Evolutionary conservation across 306 rosid species (phyloP), one percentile per base, ranked within the genome.

Genomic region (Rosa rugosa): DNA sequence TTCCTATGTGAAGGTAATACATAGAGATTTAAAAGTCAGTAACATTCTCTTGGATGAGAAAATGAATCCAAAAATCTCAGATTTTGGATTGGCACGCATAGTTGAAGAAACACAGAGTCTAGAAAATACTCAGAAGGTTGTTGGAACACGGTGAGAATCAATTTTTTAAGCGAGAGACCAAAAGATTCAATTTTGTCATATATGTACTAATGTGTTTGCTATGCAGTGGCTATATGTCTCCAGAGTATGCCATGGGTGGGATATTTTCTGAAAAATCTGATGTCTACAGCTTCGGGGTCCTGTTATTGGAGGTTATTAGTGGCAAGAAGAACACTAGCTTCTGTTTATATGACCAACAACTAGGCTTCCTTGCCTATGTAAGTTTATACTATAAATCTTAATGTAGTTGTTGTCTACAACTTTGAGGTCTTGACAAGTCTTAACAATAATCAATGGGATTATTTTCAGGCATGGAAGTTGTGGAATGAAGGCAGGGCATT

Each of bases 181-280:
- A 50, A 50, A 50, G 56, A 50, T 14, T 16, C 56, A 50, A 50
- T 13, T 50, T 6, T 10, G 7, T 47, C 53, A 11, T n/a, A 12
- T 3, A 50, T 50, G 5, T 25, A 25, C 56, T 47, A 62, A 44
- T 23, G 9, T 18, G 1, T 67, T 31, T 42, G 5, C 0, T 4
- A 2, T 81, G 4, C 45, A 79, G 83, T 5, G 83, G 83, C 6
- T 85, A 85, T 72, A 77, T 81, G 77, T 74, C 83, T 11, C 81
- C 79, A 4, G 83, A 84, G 66, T 84, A 84, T 23, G 79, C 79
- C 2, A 53, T 54, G n/a, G 45, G 72, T 0, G 81, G 85, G 14
- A 27, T 73, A 1, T 71, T 62, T 42, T 78, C 79, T 0, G 81
- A 75, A 18, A 81, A 84, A 72, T 81, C 82, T 2, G 81, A 84